phyloP scores from a whole-genome alignment of 2,329 filamentous ascomycete species.

The Gnomoniopsis sp. region DNA sequence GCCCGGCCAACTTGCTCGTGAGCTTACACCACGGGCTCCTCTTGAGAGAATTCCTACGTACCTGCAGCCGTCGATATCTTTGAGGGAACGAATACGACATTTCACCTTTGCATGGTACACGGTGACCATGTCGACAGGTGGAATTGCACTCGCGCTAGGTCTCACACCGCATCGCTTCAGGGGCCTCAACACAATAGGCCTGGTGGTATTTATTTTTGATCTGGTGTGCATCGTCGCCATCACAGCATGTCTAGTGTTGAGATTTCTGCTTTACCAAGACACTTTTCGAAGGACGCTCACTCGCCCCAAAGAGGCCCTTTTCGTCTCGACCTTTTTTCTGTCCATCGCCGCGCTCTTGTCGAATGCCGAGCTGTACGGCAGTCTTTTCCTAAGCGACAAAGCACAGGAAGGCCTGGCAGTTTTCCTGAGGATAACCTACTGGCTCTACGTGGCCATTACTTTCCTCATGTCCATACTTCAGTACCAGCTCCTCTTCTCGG shows the following conservation, averaged over 20 bases:
- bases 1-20: not conserved
- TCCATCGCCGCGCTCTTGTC: constrained; percentile 58
- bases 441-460: constrained; percentile 55
- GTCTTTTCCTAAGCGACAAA: constrained; percentile 33
- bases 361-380: constrained; percentile 47
- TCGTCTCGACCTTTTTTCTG: constrained; percentile 61
- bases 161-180: constrained; percentile 35
- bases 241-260: constrained; percentile 31
- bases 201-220: constrained; percentile 48
- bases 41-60: constrained; percentile 28
- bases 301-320: constrained; percentile 52
- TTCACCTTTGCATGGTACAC: constrained; percentile 34
- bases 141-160: constrained; percentile 26
- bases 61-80: constrained; percentile 26
- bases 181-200: constrained; percentile 48
- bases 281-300: constrained; percentile 42
- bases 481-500: constrained; percentile 56
- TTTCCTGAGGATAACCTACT: constrained; percentile 55
- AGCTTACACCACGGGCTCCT: constrained; percentile 1
- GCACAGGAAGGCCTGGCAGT: constrained; percentile 46
- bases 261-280: constrained; percentile 41
- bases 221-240: constrained; percentile 41
- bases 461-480: constrained; percentile 51
- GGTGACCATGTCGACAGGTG: constrained; percentile 29
- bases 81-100: constrained; percentile 27